Evolutionary conservation across 768 basidiomycete genomes (phyloP).

Genomic region (Suillus paluster): DNA sequence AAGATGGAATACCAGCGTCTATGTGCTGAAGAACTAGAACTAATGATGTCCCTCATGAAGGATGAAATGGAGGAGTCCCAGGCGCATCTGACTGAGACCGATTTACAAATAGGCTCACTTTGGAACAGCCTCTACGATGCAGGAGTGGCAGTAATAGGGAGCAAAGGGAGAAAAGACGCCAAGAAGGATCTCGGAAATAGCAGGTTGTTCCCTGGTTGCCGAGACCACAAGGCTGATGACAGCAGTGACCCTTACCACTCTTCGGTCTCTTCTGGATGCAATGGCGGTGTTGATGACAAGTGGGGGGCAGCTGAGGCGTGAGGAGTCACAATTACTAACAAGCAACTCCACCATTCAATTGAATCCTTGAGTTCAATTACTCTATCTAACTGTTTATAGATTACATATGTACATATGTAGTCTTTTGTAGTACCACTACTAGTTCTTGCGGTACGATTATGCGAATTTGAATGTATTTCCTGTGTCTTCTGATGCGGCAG

Average conservation of each 20-base stretch:
- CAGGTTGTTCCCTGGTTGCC: too few relatives aligned
- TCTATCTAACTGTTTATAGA: background rate
- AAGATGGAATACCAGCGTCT: too few relatives aligned
- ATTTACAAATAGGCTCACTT: background rate
- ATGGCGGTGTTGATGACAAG: background rate
- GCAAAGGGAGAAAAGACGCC: background rate
- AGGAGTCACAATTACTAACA: background rate
- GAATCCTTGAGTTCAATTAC: too few relatives aligned
- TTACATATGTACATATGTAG: background rate
- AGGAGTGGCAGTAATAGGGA: background rate
- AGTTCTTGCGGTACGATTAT: background rate
- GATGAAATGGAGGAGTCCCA: background rate
- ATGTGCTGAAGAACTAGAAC: too few relatives aligned
- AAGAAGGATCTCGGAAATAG: too few relatives aligned
- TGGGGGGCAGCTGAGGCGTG: too few relatives aligned
- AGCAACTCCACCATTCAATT: background rate
- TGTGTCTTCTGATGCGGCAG: background rate
- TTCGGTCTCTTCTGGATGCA: background rate
- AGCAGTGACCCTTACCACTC: background rate
- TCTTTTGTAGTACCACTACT: too few relatives aligned
- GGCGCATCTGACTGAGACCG: background rate
- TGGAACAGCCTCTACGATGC: background rate
- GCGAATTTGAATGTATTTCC: background rate
- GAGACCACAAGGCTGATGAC: too few relatives aligned
- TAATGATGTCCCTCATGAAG: too few relatives aligned